A percentile compares a stretch with the other conserved stretches of the same genome.
These are phyloP conservation scores for Penicillium longicatenatum DNA, from an alignment of 495 filamentous ascomycete genomes.

Conservation along the genomic window DNA sequence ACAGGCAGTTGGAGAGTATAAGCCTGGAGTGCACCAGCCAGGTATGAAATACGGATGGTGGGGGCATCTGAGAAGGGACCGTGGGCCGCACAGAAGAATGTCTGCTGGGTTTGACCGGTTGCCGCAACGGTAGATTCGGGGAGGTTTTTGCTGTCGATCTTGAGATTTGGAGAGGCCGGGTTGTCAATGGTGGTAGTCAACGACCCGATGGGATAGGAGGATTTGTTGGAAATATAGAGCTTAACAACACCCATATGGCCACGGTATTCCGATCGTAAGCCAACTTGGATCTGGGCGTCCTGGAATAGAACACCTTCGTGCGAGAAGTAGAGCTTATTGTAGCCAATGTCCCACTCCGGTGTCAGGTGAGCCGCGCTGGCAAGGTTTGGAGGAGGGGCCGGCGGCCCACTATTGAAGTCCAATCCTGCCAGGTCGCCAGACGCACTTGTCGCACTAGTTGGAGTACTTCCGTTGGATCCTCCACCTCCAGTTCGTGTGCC, in stretches of 20 bases:
- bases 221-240: slow-evolving; percentile 93
- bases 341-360: slow-evolving; percentile 92
- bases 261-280: slow-evolving; percentile 90
- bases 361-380: slow-evolving; percentile 90
- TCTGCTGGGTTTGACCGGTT: slow-evolving; percentile 83
- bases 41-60: slow-evolving; percentile 90
- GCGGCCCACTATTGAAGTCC: slow-evolving; percentile 68
- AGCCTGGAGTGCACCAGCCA: slow-evolving; percentile 91
- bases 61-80: slow-evolving; percentile 81
- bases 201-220: slow-evolving; percentile 75
- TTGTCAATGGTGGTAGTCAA: slow-evolving; percentile 96
- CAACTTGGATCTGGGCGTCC: slow-evolving; percentile 91
- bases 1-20: slow-evolving; percentile 90
- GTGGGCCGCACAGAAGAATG: slow-evolving; percentile 88
- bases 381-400: slow-evolving; percentile 73
- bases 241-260: slow-evolving; percentile 93
- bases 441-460: slow-evolving; percentile 33
- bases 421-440: slow-evolving; percentile 74
- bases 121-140: slow-evolving; percentile 81
- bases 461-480: slow-evolving; percentile 44
- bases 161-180: slow-evolving; percentile 66
- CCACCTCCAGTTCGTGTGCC: slow-evolving; percentile 47
- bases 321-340: slow-evolving; percentile 76
- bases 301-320: slow-evolving; percentile 91
- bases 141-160: slow-evolving; percentile 80